Percentiles rank a stretch among this genome's conserved stretches.
Evolutionary conservation across 2,329 filamentous ascomycete genomes (phyloP).

Genomic region (Botryotinia calthae): DNA sequence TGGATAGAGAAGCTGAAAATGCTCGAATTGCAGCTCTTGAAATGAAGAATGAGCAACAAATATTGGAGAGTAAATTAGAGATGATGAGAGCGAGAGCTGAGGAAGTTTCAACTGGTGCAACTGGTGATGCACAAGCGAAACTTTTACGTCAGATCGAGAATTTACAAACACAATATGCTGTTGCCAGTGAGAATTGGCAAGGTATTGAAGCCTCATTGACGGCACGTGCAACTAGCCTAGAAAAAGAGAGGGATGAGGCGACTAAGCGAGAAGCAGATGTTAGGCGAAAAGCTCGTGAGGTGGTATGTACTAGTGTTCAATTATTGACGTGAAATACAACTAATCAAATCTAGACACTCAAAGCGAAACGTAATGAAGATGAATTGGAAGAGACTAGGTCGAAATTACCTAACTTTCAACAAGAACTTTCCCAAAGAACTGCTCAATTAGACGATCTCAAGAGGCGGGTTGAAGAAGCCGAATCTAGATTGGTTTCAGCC

Average conservation of each 20-base stretch:
- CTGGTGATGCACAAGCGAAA: constrained; percentile 83
- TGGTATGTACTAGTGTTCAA: constrained; percentile 52
- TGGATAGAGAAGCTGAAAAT: constrained; percentile 69
- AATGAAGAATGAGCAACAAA: constrained; percentile 71
- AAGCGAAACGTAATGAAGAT: constrained; percentile 64
- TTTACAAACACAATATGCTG: constrained; percentile 88
- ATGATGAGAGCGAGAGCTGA: constrained; percentile 80
- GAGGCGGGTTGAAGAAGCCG: constrained; percentile 61
- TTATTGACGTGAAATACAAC: constrained; percentile 10
- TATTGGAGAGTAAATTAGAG: constrained; percentile 87
- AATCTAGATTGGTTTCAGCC: constrained; percentile 61
- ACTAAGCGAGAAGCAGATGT: constrained; percentile 80
- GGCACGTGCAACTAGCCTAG: constrained; percentile 71
- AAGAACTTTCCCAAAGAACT: constrained; percentile 60
- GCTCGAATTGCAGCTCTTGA: constrained; percentile 69
- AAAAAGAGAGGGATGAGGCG: constrained; percentile 89
- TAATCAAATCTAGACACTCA: constrained; percentile 56
- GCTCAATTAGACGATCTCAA: constrained; percentile 61
- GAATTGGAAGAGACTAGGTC: constrained; percentile 72
- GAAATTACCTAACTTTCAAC: constrained; percentile 61
- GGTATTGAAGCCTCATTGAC: constrained; percentile 86
- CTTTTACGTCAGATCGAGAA: constrained; percentile 92
- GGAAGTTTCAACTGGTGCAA: constrained; percentile 79
- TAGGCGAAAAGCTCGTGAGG: constrained; percentile 83
- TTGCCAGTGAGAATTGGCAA: constrained; percentile 97